Base-by-base conservation (phyloP, 768 basidiomycete genomes). In the Grammothele lineata region DNA sequence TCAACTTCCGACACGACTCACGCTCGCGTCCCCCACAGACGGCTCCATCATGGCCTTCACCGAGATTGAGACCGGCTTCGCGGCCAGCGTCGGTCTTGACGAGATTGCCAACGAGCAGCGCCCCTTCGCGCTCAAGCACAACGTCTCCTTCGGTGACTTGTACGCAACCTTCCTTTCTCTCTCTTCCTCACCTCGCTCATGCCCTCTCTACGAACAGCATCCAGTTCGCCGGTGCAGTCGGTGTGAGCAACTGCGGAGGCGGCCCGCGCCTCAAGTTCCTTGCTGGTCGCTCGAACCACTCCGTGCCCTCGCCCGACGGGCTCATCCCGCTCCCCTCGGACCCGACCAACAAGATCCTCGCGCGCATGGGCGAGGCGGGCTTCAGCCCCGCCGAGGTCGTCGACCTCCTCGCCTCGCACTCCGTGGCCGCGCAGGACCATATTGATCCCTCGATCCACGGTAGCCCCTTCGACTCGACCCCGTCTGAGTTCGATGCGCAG, bases 41-140 rank as follows among this genome's bases (percentile, higher is more conserved):
- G 78, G 75, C 23, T 77, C 75, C 4, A 70, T 78, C 50, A 66
- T 75, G 48, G 61, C 64, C 1, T 78, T 79, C 61, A 54, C 59
- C 19, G 62, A 67, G 8, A 66, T 69, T 30, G 77, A 77, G 55
- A 60, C 67, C 18, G 47, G 53, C 7, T 78, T 71, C 61, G 56
- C 61, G 6, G 72, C 74, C 4, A 77, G 76, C 55, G 51, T 51
- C 24, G 75, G 75, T 21, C 54, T 60, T 54, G 70, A 73, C 49
- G 72, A 69, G 24, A 53, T 53, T 25, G 50, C 45, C 39, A 44
- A 47, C 22, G 50, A 40, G 34, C 50, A 51, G 26, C 37, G 38
- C n/a, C 50, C 45, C 19, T 51, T 51, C 50, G 39, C 44, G n/a
- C 34, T 45, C 23, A 42, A 27, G 19, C 50, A 51, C 40, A 37